phyloP scores from a whole-genome alignment of 176 grass and related monocot species.

The bread wheat (Triticum aestivum) region IWGSC_CS_RefSeq_v2.1 NC_057804.1:652578263-652578762 shows the following conservation, averaged over 20 bases:
- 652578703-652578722: no score
- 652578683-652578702: no score
- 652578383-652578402: neutral
- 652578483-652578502: conserved; percentile 87
- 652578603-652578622: no score
- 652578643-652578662: no score
- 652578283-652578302: neutral
- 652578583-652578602: no score
- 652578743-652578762: no score
- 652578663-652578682: no score
- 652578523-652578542: no score
- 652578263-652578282: neutral
- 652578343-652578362: neutral
- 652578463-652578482: conserved; percentile 85
- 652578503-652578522: conserved; percentile 46
- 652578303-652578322: neutral
- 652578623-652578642: no score
- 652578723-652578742: no score
- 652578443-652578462: conserved; percentile 82
- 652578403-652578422: neutral
- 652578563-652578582: no score
- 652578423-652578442: conserved; percentile 51
- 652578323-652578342: neutral
- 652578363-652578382: neutral
- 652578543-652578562: no score